A percentile compares a stretch with the other conserved stretches of the same genome.
Evolutionary conservation across 805 yeast genomes (phyloP).

Genomic region (Isabelozyma heimii): DNA sequence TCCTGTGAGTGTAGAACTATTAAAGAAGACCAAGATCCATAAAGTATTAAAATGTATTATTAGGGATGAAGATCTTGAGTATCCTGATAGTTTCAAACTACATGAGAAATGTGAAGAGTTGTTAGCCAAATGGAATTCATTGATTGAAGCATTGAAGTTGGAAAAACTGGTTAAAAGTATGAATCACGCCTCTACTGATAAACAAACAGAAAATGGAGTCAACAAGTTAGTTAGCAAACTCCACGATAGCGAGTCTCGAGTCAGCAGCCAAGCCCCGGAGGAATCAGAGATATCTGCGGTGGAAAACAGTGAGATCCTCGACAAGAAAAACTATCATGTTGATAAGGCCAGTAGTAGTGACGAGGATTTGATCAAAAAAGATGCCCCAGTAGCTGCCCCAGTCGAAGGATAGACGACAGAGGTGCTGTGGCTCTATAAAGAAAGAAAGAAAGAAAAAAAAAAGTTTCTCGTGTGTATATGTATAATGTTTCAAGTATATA

Average conservation of each 20-base stretch:
- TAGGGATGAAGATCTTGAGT: conserved; percentile 36
- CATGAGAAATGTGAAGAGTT: conserved; percentile 44
- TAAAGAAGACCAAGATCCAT: conserved; percentile 47
- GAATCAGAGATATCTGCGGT: conserved; percentile 11
- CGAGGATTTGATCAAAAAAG: conserved; percentile 2
- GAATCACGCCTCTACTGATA: background rate
- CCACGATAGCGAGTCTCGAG: background rate
- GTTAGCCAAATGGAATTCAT: conserved; percentile 38
- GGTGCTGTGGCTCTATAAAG: background rate
- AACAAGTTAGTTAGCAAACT: background rate
- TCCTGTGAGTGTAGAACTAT: conserved; percentile 38
- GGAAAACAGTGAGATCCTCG: conserved; percentile 4
- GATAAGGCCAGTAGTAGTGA: background rate
- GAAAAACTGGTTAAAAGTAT: conserved; percentile 19
- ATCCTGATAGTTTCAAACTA: conserved; percentile 43
- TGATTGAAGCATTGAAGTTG: conserved; percentile 32
- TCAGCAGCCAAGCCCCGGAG: conserved; percentile 7
- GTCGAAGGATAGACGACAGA: conserved; percentile 1
- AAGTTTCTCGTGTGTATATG: background rate
- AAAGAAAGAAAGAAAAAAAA: too few species aligned
- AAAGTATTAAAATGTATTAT: conserved; percentile 50
- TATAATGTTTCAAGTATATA: background rate
- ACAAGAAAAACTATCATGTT: background rate
- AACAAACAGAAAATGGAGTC: background rate
- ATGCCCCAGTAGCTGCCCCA: conserved; percentile 6